Percentiles rank a stretch among this genome's conserved stretches.
phyloP scores from a whole-genome alignment of 1,139 yeast genomes.

The Pichia sorboxylosa region DNA sequence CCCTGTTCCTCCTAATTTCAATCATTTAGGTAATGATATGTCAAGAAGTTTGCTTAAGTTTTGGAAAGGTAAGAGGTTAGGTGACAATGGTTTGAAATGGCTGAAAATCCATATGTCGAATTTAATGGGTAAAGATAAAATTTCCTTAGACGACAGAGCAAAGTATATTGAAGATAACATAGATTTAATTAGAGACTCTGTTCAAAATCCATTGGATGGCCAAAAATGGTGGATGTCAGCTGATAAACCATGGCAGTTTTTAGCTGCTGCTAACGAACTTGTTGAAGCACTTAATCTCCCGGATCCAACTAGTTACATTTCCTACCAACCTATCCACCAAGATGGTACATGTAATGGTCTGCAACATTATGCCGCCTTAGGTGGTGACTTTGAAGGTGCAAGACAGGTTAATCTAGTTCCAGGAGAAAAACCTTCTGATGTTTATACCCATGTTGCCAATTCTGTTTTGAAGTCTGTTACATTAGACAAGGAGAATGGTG shows the following conservation, averaged over 20 bases:
- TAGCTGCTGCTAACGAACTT: conserved; percentile 77
- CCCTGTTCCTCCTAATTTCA: conserved; percentile 61
- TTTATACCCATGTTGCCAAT: conserved; percentile 71
- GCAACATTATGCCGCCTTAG: conserved; percentile 96
- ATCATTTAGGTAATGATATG: conserved; percentile 84
- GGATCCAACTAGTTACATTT: conserved; percentile 64
- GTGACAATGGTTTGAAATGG: conserved; percentile 72
- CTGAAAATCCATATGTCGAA: conserved; percentile 84
- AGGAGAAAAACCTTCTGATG: conserved; percentile 80
- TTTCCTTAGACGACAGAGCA: conserved; percentile 65
- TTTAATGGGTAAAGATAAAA: conserved; percentile 78
- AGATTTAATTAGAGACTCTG: conserved; percentile 53
- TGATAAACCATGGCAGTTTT: conserved; percentile 92
- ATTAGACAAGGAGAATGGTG: conserved; percentile 40
- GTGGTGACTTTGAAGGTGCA: conserved; percentile 94
- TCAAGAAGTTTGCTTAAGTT: conserved; percentile 75
- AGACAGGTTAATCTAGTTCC: conserved; percentile 81
- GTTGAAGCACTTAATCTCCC: conserved; percentile 55
- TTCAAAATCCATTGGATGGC: conserved; percentile 50
- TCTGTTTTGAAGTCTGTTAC: conserved; percentile 54
- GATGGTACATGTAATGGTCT: conserved; percentile 97
- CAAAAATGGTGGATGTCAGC: conserved; percentile 75
- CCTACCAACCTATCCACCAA: conserved; percentile 88
- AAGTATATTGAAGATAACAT: conserved; percentile 59
- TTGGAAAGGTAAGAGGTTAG: conserved; percentile 80